Conservation (phyloP, 208 protist genomes). For the Balamuthia mandrillaris region DNA sequence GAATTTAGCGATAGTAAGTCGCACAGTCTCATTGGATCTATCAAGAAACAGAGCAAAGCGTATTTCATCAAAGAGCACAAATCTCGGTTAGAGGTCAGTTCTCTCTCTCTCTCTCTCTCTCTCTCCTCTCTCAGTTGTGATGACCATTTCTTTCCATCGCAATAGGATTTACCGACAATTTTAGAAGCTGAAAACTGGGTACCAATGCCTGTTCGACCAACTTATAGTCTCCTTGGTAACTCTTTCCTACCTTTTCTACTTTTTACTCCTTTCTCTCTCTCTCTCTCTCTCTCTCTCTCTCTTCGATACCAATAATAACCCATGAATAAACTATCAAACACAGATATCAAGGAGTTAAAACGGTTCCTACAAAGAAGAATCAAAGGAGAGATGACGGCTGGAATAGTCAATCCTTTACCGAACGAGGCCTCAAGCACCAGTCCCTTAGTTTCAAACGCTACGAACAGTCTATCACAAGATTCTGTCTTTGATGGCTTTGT, state of each 20-base stretch:
- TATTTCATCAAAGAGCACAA: slow-evolving; percentile 19
- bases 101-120: background rate
- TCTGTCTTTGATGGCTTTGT: too few relatives aligned
- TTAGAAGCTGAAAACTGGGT: slow-evolving; percentile 8
- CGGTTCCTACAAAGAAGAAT: background rate
- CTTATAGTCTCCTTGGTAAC: background rate
- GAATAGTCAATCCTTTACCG: too few relatives aligned
- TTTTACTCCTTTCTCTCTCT: background rate
- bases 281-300: background rate
- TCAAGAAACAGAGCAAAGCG: slow-evolving; percentile 33
- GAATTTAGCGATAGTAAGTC: slow-evolving; percentile 13
- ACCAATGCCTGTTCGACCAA: slow-evolving; percentile 3
- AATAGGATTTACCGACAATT: background rate
- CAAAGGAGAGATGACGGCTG: too few relatives aligned
- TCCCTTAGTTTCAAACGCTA: too few relatives aligned
- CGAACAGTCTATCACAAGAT: too few relatives aligned
- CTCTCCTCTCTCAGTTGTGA: background rate
- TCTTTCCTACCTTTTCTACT: background rate
- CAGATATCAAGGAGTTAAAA: slow-evolving; percentile 19
- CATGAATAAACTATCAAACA: background rate
- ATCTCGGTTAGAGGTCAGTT: background rate
- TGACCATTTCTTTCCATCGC: background rate
- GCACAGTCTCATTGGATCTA: slow-evolving; percentile 1
- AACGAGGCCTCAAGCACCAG: too few relatives aligned
- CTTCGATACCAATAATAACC: background rate